These are phyloP conservation scores for Hortiboletus campestris DNA, from an alignment of 768 basidiomycete species.

Conservation along the genomic window DNA sequence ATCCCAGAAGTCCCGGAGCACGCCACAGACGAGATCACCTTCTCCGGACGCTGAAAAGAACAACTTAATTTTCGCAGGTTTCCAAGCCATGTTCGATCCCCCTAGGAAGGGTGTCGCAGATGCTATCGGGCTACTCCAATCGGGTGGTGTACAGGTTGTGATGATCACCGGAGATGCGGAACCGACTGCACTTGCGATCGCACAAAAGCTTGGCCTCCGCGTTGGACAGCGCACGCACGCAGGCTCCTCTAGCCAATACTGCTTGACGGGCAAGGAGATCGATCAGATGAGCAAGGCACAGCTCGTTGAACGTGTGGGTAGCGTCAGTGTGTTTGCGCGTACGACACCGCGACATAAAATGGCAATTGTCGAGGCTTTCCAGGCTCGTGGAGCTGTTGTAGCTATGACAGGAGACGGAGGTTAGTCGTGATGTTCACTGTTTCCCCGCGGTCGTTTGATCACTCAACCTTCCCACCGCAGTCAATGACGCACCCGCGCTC, in stretches of 20 bases:
- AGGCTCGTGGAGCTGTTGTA: conserved; percentile 83
- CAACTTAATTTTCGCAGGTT: conserved; percentile 86
- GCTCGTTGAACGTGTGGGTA: conserved; percentile 77
- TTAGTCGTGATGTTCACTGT: conserved; percentile 43
- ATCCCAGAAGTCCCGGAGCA: conserved; percentile 18
- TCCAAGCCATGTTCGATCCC: conserved; percentile 94
- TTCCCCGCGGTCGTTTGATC: neutral
- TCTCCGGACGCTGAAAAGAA: conserved; percentile 36
- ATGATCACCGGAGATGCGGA: conserved; percentile 99
- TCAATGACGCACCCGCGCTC: conserved; percentile 95
- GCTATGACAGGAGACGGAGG: conserved; percentile 99
- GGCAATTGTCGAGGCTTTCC: conserved; percentile 94
- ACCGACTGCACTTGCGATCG: conserved; percentile 86
- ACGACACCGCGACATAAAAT: conserved; percentile 98
- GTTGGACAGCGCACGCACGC: conserved; percentile 48
- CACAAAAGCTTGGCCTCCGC: conserved; percentile 77
- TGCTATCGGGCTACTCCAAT: conserved; percentile 76
- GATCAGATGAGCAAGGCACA: conserved; percentile 82
- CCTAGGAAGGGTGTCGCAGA: conserved; percentile 93
- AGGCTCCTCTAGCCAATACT: conserved; percentile 34
- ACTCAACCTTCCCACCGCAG: conserved; percentile 31
- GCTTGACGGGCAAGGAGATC: conserved; percentile 79
- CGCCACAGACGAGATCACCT: conserved; percentile 30
- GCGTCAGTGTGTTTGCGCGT: conserved; percentile 86
- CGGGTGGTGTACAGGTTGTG: conserved; percentile 90